A percentile compares a stretch with the other conserved stretches of the same genome.
These are phyloP conservation scores for Bipolaris zeicola DNA, from an alignment of 2,329 filamentous ascomycete species.

Conservation along the genomic window DNA sequence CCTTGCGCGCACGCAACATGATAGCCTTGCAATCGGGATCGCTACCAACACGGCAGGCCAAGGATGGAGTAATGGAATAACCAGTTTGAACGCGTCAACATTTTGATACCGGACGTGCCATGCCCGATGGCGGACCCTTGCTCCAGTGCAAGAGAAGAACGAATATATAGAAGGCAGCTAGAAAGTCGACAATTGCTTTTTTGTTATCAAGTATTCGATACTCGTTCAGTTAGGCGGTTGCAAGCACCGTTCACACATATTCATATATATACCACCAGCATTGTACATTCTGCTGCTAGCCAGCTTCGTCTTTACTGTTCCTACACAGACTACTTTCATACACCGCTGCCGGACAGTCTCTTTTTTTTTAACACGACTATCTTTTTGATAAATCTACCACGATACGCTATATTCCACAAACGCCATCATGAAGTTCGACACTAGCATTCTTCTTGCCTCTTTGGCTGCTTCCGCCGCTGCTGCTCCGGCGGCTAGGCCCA, in stretches of 20 bases:
- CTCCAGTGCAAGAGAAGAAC: neutral
- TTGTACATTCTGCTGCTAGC: conserved; percentile 33
- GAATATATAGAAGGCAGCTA: conserved; percentile 16
- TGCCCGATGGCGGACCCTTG: neutral
- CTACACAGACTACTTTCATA: conserved; percentile 12
- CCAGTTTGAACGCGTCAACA: conserved; percentile 11
- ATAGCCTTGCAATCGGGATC: conserved; percentile 6
- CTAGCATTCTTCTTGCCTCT: conserved; percentile 33
- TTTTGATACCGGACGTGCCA: conserved; percentile 12
- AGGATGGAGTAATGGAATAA: neutral
- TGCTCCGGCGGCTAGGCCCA: conserved; percentile 29
- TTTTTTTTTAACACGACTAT: conserved; percentile 2
- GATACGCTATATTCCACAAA: neutral
- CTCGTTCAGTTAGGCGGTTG: conserved; percentile 13
- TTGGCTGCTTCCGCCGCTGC: conserved; percentile 34
- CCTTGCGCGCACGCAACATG: conserved; percentile 18
- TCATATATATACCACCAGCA: neutral
- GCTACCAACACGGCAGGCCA: conserved; percentile 1
- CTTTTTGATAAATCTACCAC: neutral
- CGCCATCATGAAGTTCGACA: conserved; percentile 38
- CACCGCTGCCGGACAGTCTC: conserved; percentile 36
- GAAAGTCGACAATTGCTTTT: neutral
- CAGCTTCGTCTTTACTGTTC: conserved; percentile 20
- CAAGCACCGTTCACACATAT: conserved; percentile 16
- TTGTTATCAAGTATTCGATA: conserved; percentile 12